Evolutionary conservation across 2,329 filamentous ascomycete genomes (phyloP).

Genomic region (Paramyrothecium roridum): DNA sequence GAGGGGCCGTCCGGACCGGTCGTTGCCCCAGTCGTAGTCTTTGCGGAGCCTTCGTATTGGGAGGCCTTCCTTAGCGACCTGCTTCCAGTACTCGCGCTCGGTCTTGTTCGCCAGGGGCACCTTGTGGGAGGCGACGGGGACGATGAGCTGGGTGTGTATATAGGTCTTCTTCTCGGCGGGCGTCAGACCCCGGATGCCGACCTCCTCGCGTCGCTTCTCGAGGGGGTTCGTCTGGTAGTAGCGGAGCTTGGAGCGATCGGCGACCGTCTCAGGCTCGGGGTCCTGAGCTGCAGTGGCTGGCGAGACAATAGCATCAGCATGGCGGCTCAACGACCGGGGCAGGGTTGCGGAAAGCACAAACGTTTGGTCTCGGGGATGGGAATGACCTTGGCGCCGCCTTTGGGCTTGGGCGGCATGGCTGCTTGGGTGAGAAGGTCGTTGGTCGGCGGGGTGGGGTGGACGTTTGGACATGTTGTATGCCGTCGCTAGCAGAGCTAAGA

Average conservation of each 20-base stretch:
- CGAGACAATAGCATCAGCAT: neutral
- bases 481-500: neutral
- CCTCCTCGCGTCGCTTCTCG: constrained; percentile 40
- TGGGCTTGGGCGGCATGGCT: constrained; percentile 34
- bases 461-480: neutral
- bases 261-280: constrained; percentile 39
- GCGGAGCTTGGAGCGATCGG: constrained; percentile 43
- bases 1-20: constrained; percentile 46
- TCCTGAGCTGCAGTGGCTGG: constrained; percentile 21
- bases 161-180: constrained; percentile 47
- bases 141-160: constrained; percentile 43
- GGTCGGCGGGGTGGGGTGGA: neutral
- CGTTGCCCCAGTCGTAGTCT: constrained; percentile 46
- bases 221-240: constrained; percentile 49
- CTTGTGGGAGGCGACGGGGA: constrained; percentile 32
- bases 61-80: constrained; percentile 48
- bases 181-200: constrained; percentile 41
- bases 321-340: neutral
- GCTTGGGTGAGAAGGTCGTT: constrained; percentile 3
- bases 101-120: constrained; percentile 40
- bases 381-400: constrained; percentile 28
- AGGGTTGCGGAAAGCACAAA: neutral
- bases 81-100: constrained; percentile 57
- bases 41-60: constrained; percentile 41
- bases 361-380: constrained; percentile 14